These are phyloP conservation scores for Trametes elegans DNA, from an alignment of 768 basidiomycete species.

Conservation along the genomic window DNA sequence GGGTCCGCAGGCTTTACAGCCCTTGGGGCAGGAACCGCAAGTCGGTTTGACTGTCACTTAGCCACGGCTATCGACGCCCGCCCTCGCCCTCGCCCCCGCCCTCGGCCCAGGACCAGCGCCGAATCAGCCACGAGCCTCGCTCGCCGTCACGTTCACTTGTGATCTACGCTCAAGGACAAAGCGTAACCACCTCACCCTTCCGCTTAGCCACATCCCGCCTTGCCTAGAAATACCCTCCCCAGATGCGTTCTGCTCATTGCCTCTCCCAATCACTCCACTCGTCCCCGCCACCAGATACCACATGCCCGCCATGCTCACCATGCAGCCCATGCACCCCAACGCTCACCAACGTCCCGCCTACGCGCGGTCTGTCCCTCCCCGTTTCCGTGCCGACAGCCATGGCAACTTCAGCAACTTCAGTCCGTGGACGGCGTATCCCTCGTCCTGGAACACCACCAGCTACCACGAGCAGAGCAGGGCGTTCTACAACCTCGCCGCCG, in stretches of 20 bases:
- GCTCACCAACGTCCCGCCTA: neutral
- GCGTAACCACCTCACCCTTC: neutral
- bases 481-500: neutral
- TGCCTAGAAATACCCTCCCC: neutral
- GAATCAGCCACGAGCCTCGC: slow-evolving; percentile 5
- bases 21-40: too few relatives aligned
- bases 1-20: too few relatives aligned
- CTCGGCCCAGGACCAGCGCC: neutral
- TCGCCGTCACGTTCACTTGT: neutral
- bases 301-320: neutral
- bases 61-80: too few relatives aligned
- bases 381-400: too few relatives aligned
- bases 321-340: neutral
- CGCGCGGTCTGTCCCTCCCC: neutral
- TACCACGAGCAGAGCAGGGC: neutral
- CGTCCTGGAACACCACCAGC: neutral
- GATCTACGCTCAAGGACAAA: slow-evolving; percentile 4
- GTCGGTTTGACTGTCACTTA: neutral
- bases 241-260: neutral
- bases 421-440: neutral
- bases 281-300: neutral
- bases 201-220: slow-evolving; percentile 3
- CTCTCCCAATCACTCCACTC: neutral
- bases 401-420: too few relatives aligned
- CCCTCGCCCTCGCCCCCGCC: neutral